Base-by-base conservation (phyloP, 768 basidiomycete genomes). In the Collybiopsis confluens region DNA sequence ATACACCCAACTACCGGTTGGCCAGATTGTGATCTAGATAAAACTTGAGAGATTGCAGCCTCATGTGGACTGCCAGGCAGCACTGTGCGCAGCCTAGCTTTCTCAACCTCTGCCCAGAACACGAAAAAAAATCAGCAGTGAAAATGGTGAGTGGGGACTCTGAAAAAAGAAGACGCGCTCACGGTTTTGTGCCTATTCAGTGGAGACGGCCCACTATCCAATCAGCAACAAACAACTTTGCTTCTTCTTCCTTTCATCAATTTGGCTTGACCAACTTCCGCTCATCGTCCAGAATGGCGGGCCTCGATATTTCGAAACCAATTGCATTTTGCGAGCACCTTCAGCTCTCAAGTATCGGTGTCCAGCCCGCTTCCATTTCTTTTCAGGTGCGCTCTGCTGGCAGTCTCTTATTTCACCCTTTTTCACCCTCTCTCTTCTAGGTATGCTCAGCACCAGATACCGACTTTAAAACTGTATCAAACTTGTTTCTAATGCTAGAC, bases 281-380 rank as follows among this genome's bases (percentile, higher is more conserved):
- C 33, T 50, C 54, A 27, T 21, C 58, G 51, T 63, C 59, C 59
- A 68, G 62, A 61, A 76, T 77, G 74, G 73, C 73, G 60, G 72
- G 65, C 60, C 66, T 72, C 64, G 80, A 81, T 61, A 66, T 70
- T 45, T 76, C 78, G 62, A 91, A 90, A 76, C 90, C 90, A 45
- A 94, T 91, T 67, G 79, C 90, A 41, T 92, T 92, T 72, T 87
- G 86, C 75, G 90, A 93, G 71, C 91, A 93, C 66, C 75, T 92
- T 26, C 91, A 99, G 76, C 88, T 99, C 63, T 94, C 95, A 23
- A 93, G 93, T 67, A 74, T 98, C 58, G 95, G 95, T 54, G 80
- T 99, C 61, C 97, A 99, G 71, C 97, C 96, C 50, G 85, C 88
- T 57, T 95, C 95, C 52, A 98, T 99, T 64, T 92, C 92, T 18